These are phyloP conservation scores for Pseudocercospora vitis DNA, from an alignment of 2,329 filamentous ascomycete species.

Conservation along the genomic window DNA sequence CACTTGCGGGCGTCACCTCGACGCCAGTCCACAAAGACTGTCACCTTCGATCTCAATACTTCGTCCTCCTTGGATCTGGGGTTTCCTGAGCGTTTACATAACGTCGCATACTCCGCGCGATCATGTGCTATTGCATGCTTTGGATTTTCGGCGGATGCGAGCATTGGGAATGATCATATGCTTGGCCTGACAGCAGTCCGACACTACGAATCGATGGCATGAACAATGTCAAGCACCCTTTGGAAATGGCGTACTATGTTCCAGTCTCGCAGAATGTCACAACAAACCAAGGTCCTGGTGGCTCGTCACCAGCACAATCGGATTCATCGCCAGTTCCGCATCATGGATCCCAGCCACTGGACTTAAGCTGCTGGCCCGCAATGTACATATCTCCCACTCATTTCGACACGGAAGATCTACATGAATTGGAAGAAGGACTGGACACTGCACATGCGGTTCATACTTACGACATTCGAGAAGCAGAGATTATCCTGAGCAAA, in stretches of 20 bases:
- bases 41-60: not conserved
- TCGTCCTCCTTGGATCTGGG: not conserved
- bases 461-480: constrained; percentile 71
- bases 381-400: constrained; percentile 75
- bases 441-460: constrained; percentile 55
- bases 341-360: constrained; percentile 27
- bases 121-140: constrained; percentile 8
- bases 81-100: not conserved
- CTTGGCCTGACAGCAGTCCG: not conserved
- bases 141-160: constrained; percentile 1
- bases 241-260: constrained; percentile 1
- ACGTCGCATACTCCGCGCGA: not conserved
- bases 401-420: constrained; percentile 62
- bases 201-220: not conserved
- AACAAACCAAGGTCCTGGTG: not conserved
- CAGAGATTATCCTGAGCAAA: constrained; percentile 71
- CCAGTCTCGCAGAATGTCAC: not conserved
- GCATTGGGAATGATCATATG: not conserved
- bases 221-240: not conserved
- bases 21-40: not conserved
- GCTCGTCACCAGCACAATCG: constrained; percentile 8
- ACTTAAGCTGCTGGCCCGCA: constrained; percentile 55
- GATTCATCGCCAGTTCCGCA: not conserved
- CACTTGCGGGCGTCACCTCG: not conserved
- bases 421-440: constrained; percentile 64